Evolutionary conservation across 768 basidiomycete species (phyloP), one percentile per base, ranked within the genome.

Genomic region (Tylopilus rubrobrunneus): DNA sequence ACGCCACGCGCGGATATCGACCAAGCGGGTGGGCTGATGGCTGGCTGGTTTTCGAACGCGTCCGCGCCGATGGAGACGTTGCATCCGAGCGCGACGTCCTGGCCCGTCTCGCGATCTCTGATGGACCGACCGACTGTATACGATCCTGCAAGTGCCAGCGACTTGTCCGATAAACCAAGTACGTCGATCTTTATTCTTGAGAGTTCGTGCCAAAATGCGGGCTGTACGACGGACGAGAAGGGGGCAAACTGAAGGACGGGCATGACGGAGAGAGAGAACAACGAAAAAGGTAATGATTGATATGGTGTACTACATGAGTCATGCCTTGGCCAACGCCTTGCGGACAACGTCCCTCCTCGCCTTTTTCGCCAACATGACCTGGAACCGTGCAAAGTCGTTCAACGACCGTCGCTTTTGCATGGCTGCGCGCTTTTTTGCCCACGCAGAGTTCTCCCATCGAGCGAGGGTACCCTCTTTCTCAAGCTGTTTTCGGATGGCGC

Each of bases 321-420:
- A 64, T 45, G 64, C 61, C 52, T 48, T 87, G 56, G 75, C 74
- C 53, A 92, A 55, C 10, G 76, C 64, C 76, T 92, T 92, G 71
- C 87, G 79, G 28, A 90, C 87, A 10, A 73, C 70, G 66, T 95
- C 92, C 60, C 90, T 76, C 69, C 93, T 78, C 68, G 80, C 77
- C 82, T 91, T 94, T 87, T 98, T 97, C 56, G 82, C 82, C 63
- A 97, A 66, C 84, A 91, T 84, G 56, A 95, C 84, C 63, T 80
- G 72, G 78, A 98, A 98, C 51, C 95, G 84, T 56, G 85, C 90
- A 72, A 98, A 98, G 77, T 99, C 96, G 73, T 83, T 87, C 54
- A 92, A 68, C 67, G 78, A 76, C 73, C 86, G 80, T 67, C 94
- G 81, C 72, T 81, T 82, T 74, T 86, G 78, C 50, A 81, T 71